Evolutionary conservation across 768 basidiomycete genomes (phyloP), one percentile per base, ranked within the genome.

Genomic region (Rhizopogon vinicolor): DNA sequence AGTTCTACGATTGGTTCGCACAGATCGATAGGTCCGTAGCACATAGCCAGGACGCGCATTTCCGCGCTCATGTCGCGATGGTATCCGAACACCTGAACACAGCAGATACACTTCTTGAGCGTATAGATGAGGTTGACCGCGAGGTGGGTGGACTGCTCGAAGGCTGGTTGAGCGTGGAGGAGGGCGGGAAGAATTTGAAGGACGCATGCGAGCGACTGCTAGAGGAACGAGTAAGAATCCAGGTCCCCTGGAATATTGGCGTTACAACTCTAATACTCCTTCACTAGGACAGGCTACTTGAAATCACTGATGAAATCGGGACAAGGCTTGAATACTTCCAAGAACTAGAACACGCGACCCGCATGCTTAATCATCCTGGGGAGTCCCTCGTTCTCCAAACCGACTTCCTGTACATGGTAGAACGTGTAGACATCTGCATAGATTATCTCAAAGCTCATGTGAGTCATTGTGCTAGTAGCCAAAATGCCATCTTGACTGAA

Each of bases 1-100:
- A 98, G 61, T 96, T 99, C 71, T 93, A 95, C 66, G 96, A 98
- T 72, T 97, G 94, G 88, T 96, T 94, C 69, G 79, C 91, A 3
- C 78, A 89, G 41, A 85, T 99, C 52, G 94, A 97, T 60, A 80
- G 89, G 14, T 89, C 89, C 3, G 91, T 97, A 39, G 89, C 93
- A 7, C 93, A 93, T 63, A 90, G 90, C 56, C 96, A 98, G 65
- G 96, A 98, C 64, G 85, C 92, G 5, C 88, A 94, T 66, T 98
- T 97, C 68, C 81, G 92, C 25, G 84, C 86, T 0, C 91, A 98
- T 69, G 81, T 95, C 18, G 83, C 83, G 10, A 83, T 82, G 58
- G 82, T 98, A 13, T 77, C 83, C 3, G 82, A 82, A 35, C 89
- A 97, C 66, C 73, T 96, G 29, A 80, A 79, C 18, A 87, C 85